phyloP scores from a whole-genome alignment of 371 early-diverging fungal genomes.

The Rhizomucor pusillus region DNA sequence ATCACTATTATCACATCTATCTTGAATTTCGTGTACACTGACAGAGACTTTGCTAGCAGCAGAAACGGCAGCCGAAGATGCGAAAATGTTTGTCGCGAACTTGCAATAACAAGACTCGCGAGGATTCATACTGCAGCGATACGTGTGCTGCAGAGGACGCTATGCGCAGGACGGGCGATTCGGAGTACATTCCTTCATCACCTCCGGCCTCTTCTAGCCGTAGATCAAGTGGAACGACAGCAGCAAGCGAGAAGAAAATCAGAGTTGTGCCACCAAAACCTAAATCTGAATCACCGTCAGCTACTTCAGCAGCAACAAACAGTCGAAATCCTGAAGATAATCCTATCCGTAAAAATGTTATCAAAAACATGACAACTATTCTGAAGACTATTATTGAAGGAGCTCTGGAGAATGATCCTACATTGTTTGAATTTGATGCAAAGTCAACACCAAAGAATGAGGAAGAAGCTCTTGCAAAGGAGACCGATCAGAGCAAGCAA shows the following conservation, averaged over 20 bases:
- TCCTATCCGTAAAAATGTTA: constrained; percentile 54
- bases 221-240: neutral
- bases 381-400: constrained; percentile 28
- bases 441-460: neutral
- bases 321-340: constrained; percentile 39
- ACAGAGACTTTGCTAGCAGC: neutral
- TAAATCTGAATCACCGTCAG: constrained; percentile 9
- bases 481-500: neutral
- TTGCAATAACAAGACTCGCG: constrained; percentile 35
- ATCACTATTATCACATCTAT: no score
- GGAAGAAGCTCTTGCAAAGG: constrained; percentile 3
- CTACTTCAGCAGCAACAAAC: constrained; percentile 6
- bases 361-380: constrained; percentile 47
- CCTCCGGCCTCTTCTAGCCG: neutral
- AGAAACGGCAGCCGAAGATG: constrained; percentile 10
- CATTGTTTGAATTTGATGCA: constrained; percentile 12
- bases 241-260: constrained; percentile 6
- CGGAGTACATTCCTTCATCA: constrained; percentile 15
- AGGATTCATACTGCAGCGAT: constrained; percentile 47
- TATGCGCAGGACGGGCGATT: constrained; percentile 10
- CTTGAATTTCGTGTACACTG: no score
- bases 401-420: constrained; percentile 27
- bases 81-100: constrained; percentile 29
- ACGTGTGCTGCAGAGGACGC: constrained; percentile 31
- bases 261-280: constrained; percentile 7